Conservation (phyloP, 2,329 filamentous ascomycete species). For the Verticillium nonalfalfae region DNA sequence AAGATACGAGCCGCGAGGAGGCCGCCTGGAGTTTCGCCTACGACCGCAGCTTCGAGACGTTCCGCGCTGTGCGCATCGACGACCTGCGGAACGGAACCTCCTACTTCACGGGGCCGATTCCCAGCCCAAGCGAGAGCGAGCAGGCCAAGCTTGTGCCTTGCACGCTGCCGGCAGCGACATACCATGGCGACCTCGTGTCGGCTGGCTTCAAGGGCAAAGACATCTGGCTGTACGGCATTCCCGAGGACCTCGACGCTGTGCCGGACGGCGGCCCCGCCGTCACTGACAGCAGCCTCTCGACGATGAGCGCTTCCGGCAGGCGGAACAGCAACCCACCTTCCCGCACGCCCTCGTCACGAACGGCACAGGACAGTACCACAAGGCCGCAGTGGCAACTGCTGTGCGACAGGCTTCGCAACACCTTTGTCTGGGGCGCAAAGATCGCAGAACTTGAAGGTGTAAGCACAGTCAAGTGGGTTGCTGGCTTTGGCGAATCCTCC, state of each 20-base stretch:
- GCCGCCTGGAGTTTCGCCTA: conserved; percentile 74
- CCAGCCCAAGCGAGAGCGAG: conserved; percentile 37
- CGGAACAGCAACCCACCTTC: conserved; percentile 34
- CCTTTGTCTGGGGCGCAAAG: conserved; percentile 61
- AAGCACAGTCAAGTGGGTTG: conserved; percentile 67
- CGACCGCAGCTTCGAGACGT: conserved; percentile 69
- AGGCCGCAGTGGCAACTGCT: conserved; percentile 62
- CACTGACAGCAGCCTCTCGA: conserved; percentile 18
- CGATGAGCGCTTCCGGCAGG: conserved; percentile 19
- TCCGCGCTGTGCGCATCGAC: conserved; percentile 69
- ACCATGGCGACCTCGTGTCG: conserved; percentile 64
- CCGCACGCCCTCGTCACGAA: conserved; percentile 27
- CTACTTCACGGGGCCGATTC: conserved; percentile 68
- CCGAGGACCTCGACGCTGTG: conserved; percentile 62
- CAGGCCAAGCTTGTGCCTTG: conserved; percentile 59
- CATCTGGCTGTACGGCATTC: conserved; percentile 74
- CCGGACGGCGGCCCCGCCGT: conserved; percentile 31
- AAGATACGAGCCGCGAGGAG: conserved; percentile 55
- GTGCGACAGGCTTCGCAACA: conserved; percentile 63
- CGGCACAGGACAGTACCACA: conserved; percentile 22
- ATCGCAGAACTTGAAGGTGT: conserved; percentile 60
- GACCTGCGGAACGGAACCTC: conserved; percentile 70
- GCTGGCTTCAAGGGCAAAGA: conserved; percentile 67
- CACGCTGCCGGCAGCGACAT: conserved; percentile 64
- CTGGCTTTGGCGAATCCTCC: conserved; percentile 40